Percentiles rank a stretch among this genome's conserved stretches.
Conservation (phyloP, 163 green algal species). For the Chlamydomonas reinhardtii region DNA sequence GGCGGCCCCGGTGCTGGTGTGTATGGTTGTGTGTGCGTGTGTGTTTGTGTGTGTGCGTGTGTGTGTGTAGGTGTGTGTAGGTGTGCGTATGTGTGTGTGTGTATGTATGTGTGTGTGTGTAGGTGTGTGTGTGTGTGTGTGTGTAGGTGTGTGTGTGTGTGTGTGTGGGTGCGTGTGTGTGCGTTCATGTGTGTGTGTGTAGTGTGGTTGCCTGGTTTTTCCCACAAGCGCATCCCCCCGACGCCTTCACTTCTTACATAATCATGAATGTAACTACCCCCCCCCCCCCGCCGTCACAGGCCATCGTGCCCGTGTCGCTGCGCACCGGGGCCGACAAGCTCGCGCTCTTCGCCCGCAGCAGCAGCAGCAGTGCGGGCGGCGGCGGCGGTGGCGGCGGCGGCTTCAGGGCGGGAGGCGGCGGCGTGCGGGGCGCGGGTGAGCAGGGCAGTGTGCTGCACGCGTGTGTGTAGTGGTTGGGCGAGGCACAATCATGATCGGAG, state of each 20-base stretch:
- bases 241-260: too few relatives aligned
- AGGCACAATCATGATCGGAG: too few relatives aligned
- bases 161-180: too few relatives aligned
- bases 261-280: too few relatives aligned
- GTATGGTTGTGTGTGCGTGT: not conserved
- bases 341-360: conserved; percentile 8
- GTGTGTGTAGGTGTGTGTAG: too few relatives aligned
- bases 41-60: not conserved
- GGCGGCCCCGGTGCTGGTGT: not conserved
- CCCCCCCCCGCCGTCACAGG: not conserved
- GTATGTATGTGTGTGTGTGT: not conserved
- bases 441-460: too few relatives aligned
- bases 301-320: not conserved
- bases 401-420: not conserved
- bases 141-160: not conserved
- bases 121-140: not conserved
- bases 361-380: not conserved
- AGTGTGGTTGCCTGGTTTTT: too few relatives aligned
- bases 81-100: too few relatives aligned
- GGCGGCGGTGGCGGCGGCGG: not conserved
- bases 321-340: conserved; percentile 23
- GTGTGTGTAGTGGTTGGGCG: too few relatives aligned
- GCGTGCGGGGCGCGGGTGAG: not conserved
- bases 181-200: too few relatives aligned
- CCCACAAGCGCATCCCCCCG: too few relatives aligned